These are phyloP conservation scores for Chytriomyces sp. DNA, from an alignment of 192 early-diverging fungal genomes.

Conservation along the genomic window DNA sequence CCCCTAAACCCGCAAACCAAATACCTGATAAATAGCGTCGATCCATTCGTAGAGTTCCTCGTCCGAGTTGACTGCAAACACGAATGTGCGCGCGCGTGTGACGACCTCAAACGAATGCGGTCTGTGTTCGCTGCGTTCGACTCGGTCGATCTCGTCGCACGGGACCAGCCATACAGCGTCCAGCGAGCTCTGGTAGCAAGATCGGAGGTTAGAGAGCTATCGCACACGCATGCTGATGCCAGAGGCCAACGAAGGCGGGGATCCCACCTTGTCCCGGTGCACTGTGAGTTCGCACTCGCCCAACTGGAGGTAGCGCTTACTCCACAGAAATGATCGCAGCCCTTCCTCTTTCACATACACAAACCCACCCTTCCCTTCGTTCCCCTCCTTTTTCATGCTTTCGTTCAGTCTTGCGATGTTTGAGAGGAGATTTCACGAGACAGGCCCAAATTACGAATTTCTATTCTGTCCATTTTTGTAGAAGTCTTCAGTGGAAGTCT, in stretches of 20 bases:
- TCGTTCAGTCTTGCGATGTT: no score
- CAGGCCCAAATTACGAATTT: no score
- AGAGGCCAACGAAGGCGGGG: no score
- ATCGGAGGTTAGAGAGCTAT: no score
- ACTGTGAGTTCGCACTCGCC: no score
- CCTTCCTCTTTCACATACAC: constrained; percentile 95
- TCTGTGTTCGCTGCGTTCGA: constrained; percentile 86
- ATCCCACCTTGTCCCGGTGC: no score
- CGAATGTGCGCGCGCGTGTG: constrained; percentile 90
- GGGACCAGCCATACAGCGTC: constrained; percentile 88
- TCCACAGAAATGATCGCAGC: constrained; percentile 89
- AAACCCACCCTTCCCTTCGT: no score
- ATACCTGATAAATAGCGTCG: constrained; percentile 91
- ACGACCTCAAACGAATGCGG: constrained; percentile 90
- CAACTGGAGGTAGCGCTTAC: constrained; percentile 84
- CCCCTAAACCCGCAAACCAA: background rate
- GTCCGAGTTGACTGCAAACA: constrained; percentile 87
- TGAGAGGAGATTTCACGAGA: no score
- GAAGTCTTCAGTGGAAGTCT: no score
- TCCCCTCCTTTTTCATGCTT: no score
- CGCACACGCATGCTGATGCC: no score
- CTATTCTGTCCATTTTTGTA: no score
- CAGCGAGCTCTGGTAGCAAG: constrained; percentile 82
- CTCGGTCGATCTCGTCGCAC: constrained; percentile 84
- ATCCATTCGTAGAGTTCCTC: constrained; percentile 98